phyloP scores from a whole-genome alignment of 2,329 filamentous ascomycete genomes.

The Phialophora chinensis region DNA sequence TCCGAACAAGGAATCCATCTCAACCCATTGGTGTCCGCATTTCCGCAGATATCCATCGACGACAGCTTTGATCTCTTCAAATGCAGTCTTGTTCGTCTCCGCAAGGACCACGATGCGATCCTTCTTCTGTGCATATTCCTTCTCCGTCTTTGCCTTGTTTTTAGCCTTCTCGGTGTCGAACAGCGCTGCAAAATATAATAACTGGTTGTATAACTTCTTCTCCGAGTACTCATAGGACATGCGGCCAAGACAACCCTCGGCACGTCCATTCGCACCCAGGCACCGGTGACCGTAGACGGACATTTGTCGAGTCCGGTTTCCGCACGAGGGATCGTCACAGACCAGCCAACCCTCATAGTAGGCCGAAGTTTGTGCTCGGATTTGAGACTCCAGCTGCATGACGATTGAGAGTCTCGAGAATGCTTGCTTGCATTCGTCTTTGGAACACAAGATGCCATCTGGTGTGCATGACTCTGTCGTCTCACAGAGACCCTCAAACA shows the following conservation, averaged over 20 bases:
- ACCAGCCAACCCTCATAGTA: slow-evolving; percentile 95
- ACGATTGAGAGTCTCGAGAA: slow-evolving; percentile 76
- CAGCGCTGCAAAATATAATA: slow-evolving; percentile 81
- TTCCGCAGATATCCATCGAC: slow-evolving; percentile 86
- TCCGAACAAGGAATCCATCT: slow-evolving; percentile 86
- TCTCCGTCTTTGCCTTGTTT: slow-evolving; percentile 56
- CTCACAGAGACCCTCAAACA: slow-evolving; percentile 75
- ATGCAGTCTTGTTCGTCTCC: slow-evolving; percentile 81
- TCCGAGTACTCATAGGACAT: slow-evolving; percentile 90
- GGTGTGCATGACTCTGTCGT: slow-evolving; percentile 69
- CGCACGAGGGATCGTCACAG: slow-evolving; percentile 88
- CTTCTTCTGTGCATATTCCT: slow-evolving; percentile 60
- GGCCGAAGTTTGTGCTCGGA: slow-evolving; percentile 75
- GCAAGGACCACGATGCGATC: slow-evolving; percentile 74
- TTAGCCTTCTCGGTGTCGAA: slow-evolving; percentile 90
- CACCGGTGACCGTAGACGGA: slow-evolving; percentile 91
- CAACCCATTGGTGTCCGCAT: slow-evolving; percentile 89
- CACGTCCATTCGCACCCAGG: slow-evolving; percentile 83
- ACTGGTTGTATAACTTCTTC: slow-evolving; percentile 91
- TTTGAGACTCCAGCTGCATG: slow-evolving; percentile 84
- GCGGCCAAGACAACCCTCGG: slow-evolving; percentile 79
- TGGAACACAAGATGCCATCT: slow-evolving; percentile 74
- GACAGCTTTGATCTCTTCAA: slow-evolving; percentile 74
- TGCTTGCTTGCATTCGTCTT: slow-evolving; percentile 64
- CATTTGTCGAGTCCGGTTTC: slow-evolving; percentile 86